These are phyloP conservation scores for Ophiostoma sp. DNA, from an alignment of 2,329 filamentous ascomycete species.

Conservation along the genomic window DNA sequence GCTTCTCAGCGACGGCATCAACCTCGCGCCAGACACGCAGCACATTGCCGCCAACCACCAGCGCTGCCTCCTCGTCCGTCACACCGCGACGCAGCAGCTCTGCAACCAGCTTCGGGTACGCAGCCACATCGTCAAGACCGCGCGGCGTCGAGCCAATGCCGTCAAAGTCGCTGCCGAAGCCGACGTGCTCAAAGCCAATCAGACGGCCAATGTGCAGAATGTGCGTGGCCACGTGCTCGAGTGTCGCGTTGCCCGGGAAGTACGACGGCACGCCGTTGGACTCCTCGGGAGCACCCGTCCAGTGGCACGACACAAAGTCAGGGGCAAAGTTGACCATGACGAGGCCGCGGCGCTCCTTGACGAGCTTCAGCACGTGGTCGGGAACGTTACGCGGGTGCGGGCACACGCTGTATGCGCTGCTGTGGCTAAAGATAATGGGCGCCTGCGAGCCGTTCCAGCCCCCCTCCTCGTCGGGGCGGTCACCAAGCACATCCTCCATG, in stretches of 20 bases:
- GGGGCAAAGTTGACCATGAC: slow-evolving; percentile 92
- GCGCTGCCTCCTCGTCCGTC: slow-evolving; percentile 69
- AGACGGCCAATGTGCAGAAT: slow-evolving; percentile 78
- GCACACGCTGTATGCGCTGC: slow-evolving; percentile 76
- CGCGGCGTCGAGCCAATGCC: slow-evolving; percentile 66
- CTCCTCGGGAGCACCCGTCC: slow-evolving; percentile 52
- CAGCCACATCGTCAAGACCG: slow-evolving; percentile 82
- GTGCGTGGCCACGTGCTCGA: slow-evolving; percentile 77
- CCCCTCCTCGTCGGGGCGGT: slow-evolving; percentile 44
- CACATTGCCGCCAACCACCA: slow-evolving; percentile 77
- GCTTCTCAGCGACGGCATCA: slow-evolving; percentile 65
- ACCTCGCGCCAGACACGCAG: slow-evolving; percentile 81
- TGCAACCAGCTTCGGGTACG: slow-evolving; percentile 75
- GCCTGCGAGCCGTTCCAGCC: slow-evolving; percentile 72
- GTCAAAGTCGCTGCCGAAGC: slow-evolving; percentile 87
- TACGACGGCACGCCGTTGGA: slow-evolving; percentile 62
- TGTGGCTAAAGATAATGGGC: slow-evolving; percentile 87
- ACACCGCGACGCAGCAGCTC: slow-evolving; percentile 73
- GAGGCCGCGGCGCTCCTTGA: slow-evolving; percentile 70
- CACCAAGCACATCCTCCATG: slow-evolving; percentile 78
- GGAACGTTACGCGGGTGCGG: slow-evolving; percentile 89
- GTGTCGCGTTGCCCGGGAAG: slow-evolving; percentile 67
- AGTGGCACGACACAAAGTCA: slow-evolving; percentile 75
- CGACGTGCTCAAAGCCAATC: slow-evolving; percentile 86
- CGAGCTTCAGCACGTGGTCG: slow-evolving; percentile 75